Conservation (phyloP, 2,329 filamentous ascomycete species). For the Claviceps fusiformis region DNA sequence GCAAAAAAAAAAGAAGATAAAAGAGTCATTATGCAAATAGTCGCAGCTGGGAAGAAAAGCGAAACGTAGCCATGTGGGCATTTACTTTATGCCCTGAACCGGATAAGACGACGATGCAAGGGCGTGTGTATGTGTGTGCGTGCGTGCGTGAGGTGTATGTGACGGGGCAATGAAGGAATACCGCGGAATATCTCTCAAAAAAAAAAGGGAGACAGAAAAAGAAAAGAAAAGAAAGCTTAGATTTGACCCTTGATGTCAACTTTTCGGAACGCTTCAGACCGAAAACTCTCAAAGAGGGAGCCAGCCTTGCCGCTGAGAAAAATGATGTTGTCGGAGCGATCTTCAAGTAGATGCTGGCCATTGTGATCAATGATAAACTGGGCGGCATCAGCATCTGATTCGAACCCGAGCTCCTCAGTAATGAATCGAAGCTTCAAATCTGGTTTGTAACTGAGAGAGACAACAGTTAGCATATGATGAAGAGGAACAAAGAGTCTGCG, state of each 20-base stretch:
- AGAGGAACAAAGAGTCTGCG: not conserved
- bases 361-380: conserved; percentile 79
- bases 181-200: not conserved
- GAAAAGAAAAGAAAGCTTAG: conserved; percentile 29
- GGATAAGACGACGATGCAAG: not conserved
- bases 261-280: conserved; percentile 61
- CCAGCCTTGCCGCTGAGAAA: conserved; percentile 65
- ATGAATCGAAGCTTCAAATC: conserved; percentile 82
- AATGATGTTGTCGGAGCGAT: conserved; percentile 58
- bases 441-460: conserved; percentile 66
- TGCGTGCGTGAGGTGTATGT: not conserved
- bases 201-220: not conserved
- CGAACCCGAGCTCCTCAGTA: conserved; percentile 91
- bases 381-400: conserved; percentile 78
- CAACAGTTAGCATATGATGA: not conserved
- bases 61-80: not conserved
- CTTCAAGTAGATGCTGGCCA: conserved; percentile 62
- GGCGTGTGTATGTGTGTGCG: not conserved
- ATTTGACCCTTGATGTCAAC: conserved; percentile 98
- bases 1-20: not conserved
- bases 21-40: not conserved
- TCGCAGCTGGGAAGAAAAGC: not conserved
- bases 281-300: conserved; percentile 59
- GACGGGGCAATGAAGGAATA: not conserved
- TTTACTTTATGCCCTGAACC: not conserved